Percentiles rank a stretch among this genome's conserved stretches.
phyloP scores from a whole-genome alignment of 2,329 filamentous ascomycete genomes.

The Fusarium sp. region DNA sequence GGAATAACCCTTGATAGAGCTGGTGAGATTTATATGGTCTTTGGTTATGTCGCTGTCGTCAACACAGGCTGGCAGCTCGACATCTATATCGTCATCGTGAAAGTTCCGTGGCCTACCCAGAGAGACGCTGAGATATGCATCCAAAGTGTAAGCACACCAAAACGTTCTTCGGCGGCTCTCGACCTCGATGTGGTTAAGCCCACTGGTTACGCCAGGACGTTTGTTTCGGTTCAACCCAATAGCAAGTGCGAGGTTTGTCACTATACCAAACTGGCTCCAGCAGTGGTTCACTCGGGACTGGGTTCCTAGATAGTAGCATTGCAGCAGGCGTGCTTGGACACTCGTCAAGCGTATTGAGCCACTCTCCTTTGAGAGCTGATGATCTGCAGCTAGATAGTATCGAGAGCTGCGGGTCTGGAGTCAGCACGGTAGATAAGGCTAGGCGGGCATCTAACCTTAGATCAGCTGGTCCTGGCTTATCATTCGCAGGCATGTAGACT shows the following conservation, averaged over 20 bases:
- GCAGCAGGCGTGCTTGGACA: constrained; percentile 55
- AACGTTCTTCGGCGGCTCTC: constrained; percentile 42
- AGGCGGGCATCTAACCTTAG: constrained; percentile 20
- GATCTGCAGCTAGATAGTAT: constrained; percentile 48
- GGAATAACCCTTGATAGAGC: constrained; percentile 23
- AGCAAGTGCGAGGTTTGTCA: constrained; percentile 52
- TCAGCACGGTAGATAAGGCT: accelerated
- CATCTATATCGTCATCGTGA: constrained; percentile 44
- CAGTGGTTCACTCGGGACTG: constrained; percentile 60
- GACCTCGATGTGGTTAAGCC: constrained; percentile 36
- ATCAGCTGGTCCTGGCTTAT: constrained; percentile 42
- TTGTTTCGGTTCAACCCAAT: constrained; percentile 48
- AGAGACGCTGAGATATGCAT: constrained; percentile 41
- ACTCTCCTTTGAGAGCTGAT: constrained; percentile 53
- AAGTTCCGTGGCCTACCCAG: constrained; percentile 41
- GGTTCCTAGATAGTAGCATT: constrained; percentile 58
- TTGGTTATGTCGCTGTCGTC: constrained; percentile 36
- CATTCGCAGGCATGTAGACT: constrained; percentile 51
- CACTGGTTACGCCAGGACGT: constrained; percentile 15
- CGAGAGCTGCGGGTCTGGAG: constrained; percentile 19
- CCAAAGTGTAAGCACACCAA: constrained; percentile 43
- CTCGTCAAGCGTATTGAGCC: constrained; percentile 54
- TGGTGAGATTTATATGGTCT: constrained; percentile 29
- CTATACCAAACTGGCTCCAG: constrained; percentile 59
- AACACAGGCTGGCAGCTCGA: constrained; percentile 40